Percentiles rank a stretch among this genome's conserved stretches.
phyloP scores from a whole-genome alignment of 2,329 filamentous ascomycete genomes.

The Ophiognomonia clavigignenti-juglandacearum region DNA sequence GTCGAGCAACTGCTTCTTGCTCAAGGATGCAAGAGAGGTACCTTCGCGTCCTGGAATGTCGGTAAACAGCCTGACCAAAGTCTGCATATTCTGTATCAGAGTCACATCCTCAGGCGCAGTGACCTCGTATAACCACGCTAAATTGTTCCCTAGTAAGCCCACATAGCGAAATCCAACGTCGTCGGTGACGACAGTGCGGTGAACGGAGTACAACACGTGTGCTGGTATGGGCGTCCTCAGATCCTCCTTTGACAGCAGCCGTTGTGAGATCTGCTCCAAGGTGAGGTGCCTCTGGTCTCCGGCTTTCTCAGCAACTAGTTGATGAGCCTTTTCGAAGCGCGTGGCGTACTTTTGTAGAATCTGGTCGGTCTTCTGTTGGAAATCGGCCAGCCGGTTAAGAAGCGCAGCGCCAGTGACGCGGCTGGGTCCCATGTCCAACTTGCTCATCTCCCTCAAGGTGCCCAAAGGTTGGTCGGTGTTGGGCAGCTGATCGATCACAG shows the following conservation, averaged over 20 bases:
- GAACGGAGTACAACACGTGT: conserved; percentile 62
- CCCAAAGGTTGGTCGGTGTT: conserved; percentile 22
- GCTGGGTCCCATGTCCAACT: conserved; percentile 35
- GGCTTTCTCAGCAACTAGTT: conserved; percentile 34
- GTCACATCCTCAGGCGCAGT: conserved; percentile 49
- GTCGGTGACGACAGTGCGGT: conserved; percentile 56
- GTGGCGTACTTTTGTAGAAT: conserved; percentile 44
- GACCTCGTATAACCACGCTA: conserved; percentile 58
- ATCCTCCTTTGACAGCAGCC: conserved; percentile 33
- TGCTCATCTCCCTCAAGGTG: conserved; percentile 32
- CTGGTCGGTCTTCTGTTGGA: conserved; percentile 35
- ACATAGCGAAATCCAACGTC: conserved; percentile 58
- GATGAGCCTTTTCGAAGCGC: conserved; percentile 41
- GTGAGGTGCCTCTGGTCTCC: conserved; percentile 40
- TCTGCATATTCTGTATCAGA: conserved; percentile 44
- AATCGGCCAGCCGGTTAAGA: conserved; percentile 43
- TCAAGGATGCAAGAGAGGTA: conserved; percentile 19
- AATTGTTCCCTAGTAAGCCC: conserved; percentile 43
- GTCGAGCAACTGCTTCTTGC: conserved; percentile 15
- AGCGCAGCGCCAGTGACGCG: conserved; percentile 37
- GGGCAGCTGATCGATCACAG: conserved; percentile 35
- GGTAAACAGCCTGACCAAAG: conserved; percentile 49
- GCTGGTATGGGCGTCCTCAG: conserved; percentile 36
- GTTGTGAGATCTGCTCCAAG: conserved; percentile 45
- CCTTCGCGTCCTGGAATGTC: conserved; percentile 28